Evolutionary conservation across 768 basidiomycete species (phyloP), one percentile per base, ranked within the genome.

Genomic region (Galerina marginata): DNA sequence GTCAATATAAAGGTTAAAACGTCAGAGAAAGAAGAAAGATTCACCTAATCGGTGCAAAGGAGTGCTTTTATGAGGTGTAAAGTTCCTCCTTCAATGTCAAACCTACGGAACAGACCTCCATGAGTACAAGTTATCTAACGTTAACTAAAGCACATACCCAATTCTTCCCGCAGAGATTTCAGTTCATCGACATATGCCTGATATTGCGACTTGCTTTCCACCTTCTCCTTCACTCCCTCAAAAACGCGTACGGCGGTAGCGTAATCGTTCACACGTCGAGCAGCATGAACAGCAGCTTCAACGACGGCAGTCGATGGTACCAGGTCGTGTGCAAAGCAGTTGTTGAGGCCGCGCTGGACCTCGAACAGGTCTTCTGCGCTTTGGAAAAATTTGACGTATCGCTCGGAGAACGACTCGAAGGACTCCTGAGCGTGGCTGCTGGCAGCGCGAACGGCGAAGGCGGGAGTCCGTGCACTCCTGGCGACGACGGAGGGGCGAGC

Each of bases 271-370:
- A 97, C 94, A 65, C 95, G 87, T 65, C 97, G 83, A 20, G 93
- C 87, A 58, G 95, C 95, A 55, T 88, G 86, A 62, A 96, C 79
- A 26, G 94, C 94, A 63, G 93, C 91, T 78, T 95, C 93, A 56
- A 96, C 79, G 68, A 96, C 93, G 56, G 81, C 74, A 26, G 93
- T 85, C 1, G 92, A 86, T 4, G 95, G 95, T 12, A 97, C 95
- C 64, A 97, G 86, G 76, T 99, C 97, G 76, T 99, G 96, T 2
- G 97, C 93, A 74, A 99, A 99, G 81, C 96, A 98, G 85, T 99
- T 99, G 84, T 99, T 99, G 70, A 99, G 82, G 40, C 97, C 97
- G 52, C 97, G 93, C 79, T 99, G 96, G 65, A 99, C 91, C 82
- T 99, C 97, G 73, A 99, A 99, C 59, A 98, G 85, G 79, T 99